Evolutionary conservation across 805 yeast species (phyloP), one percentile per base, ranked within the genome.

Genomic region (Saccharomyces mikatae): DNA sequence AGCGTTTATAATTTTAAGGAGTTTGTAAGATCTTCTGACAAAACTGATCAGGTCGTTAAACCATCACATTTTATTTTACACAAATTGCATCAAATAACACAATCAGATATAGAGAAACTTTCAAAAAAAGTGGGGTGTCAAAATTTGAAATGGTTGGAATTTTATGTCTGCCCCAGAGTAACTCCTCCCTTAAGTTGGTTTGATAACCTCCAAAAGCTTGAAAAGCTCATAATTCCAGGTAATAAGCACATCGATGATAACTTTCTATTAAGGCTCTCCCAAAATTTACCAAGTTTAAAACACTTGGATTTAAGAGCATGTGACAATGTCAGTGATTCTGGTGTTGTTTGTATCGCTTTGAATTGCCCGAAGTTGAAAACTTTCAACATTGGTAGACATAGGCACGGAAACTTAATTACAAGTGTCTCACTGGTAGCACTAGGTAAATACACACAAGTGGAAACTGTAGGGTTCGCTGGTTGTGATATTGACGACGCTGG

Each of bases 401-500:
- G 78, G 31, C 77, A 79, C 51, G 88, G 91, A 36, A 78, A 81
- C 46, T 69, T 79, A 30, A 80, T 91, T 49, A 84, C 96, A 0
- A 92, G 88, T 72, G 74, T 79, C 41, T 81, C 94, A 6, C 67
- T 90, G 27, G 72, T 79, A 13, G 77, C 78, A 13, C 70, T 90
- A 28, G 79, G 83, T 9, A 74, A 74, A 36, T 79, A 80, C 60
- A 84, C 89, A 53, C 66, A 71, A 22, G 75, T 85, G 48, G 74
- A 76, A 48, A 89, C 97, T 0, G 73, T 91, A 47, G 97, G 97
- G 0, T 72, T 89, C 22, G 96, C 97, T 0, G 98, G 98, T 6
- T 89, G 96, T 68, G 75, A 80, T 47, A 78, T 91, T 21, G 81
- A 87, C 6, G 96, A 91, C 71, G 76, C 81, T 47, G 76, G 87